Percentiles rank a stretch among this genome's conserved stretches.
Evolutionary conservation across 176 grass and related monocot species (phyloP).

Genomic region (Eremochloa ophiuroides): DNA sequence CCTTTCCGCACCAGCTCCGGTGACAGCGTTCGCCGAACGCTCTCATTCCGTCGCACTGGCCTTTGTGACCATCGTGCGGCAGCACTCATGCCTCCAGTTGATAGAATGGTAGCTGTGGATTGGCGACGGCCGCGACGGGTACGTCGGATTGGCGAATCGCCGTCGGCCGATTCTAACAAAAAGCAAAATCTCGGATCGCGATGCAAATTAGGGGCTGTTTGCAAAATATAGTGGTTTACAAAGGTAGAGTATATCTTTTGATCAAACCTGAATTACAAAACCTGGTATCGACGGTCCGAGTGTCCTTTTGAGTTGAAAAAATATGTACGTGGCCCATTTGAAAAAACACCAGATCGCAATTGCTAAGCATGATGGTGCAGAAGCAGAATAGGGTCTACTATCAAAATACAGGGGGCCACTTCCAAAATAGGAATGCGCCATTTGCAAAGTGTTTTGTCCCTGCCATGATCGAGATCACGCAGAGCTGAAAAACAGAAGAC

Average conservation of each 20-base stretch:
- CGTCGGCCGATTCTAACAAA: not conserved
- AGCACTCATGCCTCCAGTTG: not conserved
- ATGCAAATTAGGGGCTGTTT: not conserved
- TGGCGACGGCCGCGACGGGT: not conserved
- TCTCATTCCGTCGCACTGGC: too few species aligned
- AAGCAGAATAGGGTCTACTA: not conserved
- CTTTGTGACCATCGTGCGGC: not conserved
- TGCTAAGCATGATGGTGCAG: not conserved
- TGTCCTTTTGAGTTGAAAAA: not conserved
- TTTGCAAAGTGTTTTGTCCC: not conserved
- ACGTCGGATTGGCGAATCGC: not conserved
- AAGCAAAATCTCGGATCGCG: not conserved
- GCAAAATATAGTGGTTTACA: not conserved
- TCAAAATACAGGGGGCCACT: not conserved
- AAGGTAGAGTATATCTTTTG: not conserved
- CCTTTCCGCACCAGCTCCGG: not conserved
- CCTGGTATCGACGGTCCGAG: not conserved
- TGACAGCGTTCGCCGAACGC: slow-evolving; percentile 18
- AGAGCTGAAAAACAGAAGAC: not conserved
- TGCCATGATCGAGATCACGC: not conserved
- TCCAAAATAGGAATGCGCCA: not conserved
- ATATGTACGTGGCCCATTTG: not conserved
- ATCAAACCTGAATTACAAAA: not conserved
- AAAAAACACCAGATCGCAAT: not conserved
- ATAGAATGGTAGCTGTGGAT: not conserved